Base-by-base conservation (phyloP, 2,329 filamentous ascomycete species). In the Fusarium fracticaudum region DNA sequence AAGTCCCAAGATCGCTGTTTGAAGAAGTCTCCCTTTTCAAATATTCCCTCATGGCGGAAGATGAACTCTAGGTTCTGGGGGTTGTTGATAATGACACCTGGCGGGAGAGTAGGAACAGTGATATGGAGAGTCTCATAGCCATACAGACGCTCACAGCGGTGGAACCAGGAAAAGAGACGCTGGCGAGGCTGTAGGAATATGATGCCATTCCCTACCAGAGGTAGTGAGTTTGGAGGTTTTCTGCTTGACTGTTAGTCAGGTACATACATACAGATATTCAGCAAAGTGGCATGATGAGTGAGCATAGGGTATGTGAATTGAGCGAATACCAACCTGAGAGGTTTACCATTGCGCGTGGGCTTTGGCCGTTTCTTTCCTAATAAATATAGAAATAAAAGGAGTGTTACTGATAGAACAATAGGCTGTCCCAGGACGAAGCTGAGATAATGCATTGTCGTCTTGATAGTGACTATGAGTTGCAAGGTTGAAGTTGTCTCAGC, bases 21-120 rank as follows among this genome's bases (percentile, higher is more conserved):
- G 76, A 92, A 89, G 71, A 92, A 91, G 5, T 85, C 83, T 20
- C 91, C 91, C 76, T 92, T 92, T 51, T 86, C 84, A 76, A 92
- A 91, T 18, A 89, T 79, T 17, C 84, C 86, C 76, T 91, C 89
- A 68, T 91, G 86, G 78, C 87, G 90, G 75, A 92, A 87, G 37
- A 92, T 86, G 73, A 85, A 91, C 40, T 92, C 91, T 3, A 92
- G 84, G 71, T 90, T 91, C 64, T 82, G 83, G 4, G 91, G 90
- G 74, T 90, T 87, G 76, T 88, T 90, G 77, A 92, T 87, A 51
- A 92, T 87, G 26, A 92, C 88, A 8, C 89, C 90, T 0, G 89
- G 88, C 4, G 90, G 90, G 18, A 92, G 80, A 0, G 88, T 89
- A 5, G 91, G 91, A 18, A 92, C 90, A 8, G 86, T 86, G 37